Percentiles rank a stretch among this genome's conserved stretches.
phyloP scores from a whole-genome alignment of 495 filamentous ascomycete species.

The Lasiosphaeria miniovina region DNA sequence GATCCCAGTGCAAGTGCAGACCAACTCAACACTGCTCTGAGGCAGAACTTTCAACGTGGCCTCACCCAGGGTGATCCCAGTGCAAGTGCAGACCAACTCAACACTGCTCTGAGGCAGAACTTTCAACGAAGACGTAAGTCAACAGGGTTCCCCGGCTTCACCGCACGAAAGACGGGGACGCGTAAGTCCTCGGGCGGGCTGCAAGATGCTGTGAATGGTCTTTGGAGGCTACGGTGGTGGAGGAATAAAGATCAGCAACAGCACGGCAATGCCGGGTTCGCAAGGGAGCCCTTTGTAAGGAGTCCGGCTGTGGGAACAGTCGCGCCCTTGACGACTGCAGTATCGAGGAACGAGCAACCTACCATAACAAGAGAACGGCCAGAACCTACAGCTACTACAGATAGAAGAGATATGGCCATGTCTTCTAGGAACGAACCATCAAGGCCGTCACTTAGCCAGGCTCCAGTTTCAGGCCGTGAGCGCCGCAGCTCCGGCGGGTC shows the following conservation, averaged over 20 bases:
- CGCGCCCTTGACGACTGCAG: too few relatives aligned
- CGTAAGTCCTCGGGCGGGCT: constrained; percentile 32
- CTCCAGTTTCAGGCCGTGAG: neutral
- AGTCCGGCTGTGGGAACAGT: neutral
- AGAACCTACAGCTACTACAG: too few relatives aligned
- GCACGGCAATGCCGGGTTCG: constrained; percentile 1
- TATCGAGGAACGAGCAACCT: too few relatives aligned
- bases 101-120: constrained; percentile 21
- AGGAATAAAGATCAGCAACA: constrained; percentile 13
- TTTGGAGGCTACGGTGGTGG: constrained; percentile 45
- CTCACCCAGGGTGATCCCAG: too few relatives aligned
- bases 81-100: constrained; percentile 13
- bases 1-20: constrained; percentile 17
- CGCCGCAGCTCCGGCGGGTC: neutral
- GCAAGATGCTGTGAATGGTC: constrained; percentile 36
- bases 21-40: constrained; percentile 16
- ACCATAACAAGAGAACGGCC: too few relatives aligned
- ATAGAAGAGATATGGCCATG: too few relatives aligned
- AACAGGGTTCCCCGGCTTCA: constrained; percentile 54
- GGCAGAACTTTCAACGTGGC: constrained; percentile 32
- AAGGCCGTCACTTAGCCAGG: neutral
- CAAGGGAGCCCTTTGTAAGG: neutral
- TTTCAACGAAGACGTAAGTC: constrained; percentile 46
- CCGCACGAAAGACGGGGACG: constrained; percentile 33
- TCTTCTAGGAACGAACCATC: neutral